These are phyloP conservation scores for Phytophthora boehmeriae DNA, from an alignment of 352 stramenopile genomes.

Conservation along the genomic window DNA sequence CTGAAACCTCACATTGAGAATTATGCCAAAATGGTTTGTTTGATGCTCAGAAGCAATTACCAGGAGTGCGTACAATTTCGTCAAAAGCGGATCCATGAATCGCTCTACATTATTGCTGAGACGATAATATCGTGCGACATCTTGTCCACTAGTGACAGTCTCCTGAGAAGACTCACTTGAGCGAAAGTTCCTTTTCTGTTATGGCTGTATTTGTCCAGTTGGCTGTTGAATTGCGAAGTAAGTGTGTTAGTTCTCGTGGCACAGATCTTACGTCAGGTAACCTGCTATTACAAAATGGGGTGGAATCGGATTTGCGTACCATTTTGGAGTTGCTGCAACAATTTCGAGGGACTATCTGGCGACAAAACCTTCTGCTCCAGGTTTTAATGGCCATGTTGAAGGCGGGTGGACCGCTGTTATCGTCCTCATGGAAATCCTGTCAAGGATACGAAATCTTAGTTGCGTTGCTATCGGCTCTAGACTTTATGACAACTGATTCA, in stretches of 20 bases:
- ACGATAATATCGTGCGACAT: conserved; percentile 36
- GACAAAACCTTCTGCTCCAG: conserved; percentile 48
- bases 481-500: conserved; percentile 32
- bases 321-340: conserved; percentile 60
- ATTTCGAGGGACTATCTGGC: conserved; percentile 32
- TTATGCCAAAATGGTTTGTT: conserved; percentile 45
- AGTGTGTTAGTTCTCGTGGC: conserved; percentile 2
- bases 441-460: conserved; percentile 70
- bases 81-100: conserved; percentile 56
- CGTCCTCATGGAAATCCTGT: conserved; percentile 49
- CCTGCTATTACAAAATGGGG: conserved; percentile 43
- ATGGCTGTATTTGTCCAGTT: conserved; percentile 54
- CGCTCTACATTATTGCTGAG: conserved; percentile 62
- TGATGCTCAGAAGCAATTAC: conserved; percentile 63
- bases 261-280: conserved; percentile 14
- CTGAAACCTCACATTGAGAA: conserved; percentile 46
- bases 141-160: conserved; percentile 24
- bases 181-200: conserved; percentile 28
- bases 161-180: conserved; percentile 13
- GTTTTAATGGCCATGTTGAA: conserved; percentile 55
- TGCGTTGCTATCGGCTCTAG: conserved; percentile 62
- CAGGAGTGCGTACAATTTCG: conserved; percentile 57
- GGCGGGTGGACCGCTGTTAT: conserved; percentile 40
- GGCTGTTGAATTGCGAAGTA: conserved; percentile 15
- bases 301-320: conserved; percentile 64